Evolutionary conservation across 768 basidiomycete species (phyloP).

Genomic region (Leccinum rimulosum): DNA sequence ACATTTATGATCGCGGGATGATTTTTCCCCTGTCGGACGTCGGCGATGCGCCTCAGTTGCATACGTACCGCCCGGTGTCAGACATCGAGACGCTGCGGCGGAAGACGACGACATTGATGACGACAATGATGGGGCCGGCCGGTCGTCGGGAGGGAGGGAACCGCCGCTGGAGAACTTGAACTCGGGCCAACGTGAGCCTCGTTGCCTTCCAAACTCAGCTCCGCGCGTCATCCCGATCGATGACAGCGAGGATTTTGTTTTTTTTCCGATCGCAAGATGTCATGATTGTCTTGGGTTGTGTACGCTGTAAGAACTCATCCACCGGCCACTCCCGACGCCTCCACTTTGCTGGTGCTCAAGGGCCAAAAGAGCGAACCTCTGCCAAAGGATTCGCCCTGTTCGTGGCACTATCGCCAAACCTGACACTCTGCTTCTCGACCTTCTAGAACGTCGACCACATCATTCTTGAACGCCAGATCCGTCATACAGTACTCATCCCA

Average conservation of each 20-base stretch:
- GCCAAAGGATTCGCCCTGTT: background rate
- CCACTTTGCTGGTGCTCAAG: background rate
- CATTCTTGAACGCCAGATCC: background rate
- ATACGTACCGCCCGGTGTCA: background rate
- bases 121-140: background rate
- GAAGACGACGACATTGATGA: background rate
- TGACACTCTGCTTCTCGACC: conserved; percentile 2
- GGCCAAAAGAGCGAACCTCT: background rate
- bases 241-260: conserved; percentile 9
- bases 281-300: conserved; percentile 5
- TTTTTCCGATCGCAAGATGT: conserved; percentile 20
- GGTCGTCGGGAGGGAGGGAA: background rate
- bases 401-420: background rate
- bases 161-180: background rate
- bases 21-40: background rate
- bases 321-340: background rate
- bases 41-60: conserved; percentile 3
- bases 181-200: background rate
- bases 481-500: conserved; percentile 4
- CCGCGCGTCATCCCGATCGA: conserved; percentile 16
- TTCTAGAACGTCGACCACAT: conserved; percentile 17
- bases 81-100: too few relatives aligned
- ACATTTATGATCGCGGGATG: background rate
- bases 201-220: conserved; percentile 16
- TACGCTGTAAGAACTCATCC: conserved; percentile 6